Percentiles rank a stretch among this genome's conserved stretches.
Evolutionary conservation across 768 basidiomycete genomes (phyloP).

Genomic region (Termitomyces sp.): DNA sequence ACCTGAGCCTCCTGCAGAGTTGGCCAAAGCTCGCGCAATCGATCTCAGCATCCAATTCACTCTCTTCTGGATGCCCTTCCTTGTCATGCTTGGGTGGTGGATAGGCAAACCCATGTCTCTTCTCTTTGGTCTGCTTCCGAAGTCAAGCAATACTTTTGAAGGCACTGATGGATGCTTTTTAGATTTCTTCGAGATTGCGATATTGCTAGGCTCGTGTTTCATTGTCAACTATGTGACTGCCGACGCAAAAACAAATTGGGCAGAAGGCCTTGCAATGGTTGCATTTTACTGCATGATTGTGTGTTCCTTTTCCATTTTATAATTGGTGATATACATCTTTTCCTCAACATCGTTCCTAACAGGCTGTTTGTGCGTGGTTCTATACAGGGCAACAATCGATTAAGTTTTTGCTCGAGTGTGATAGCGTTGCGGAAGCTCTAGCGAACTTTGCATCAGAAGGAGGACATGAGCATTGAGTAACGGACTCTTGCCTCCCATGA

Average conservation of each 20-base stretch:
- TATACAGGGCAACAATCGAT: slow-evolving; percentile 57
- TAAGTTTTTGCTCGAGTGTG: slow-evolving; percentile 36
- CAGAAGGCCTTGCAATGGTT: slow-evolving; percentile 65
- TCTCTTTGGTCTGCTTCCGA: slow-evolving; percentile 54
- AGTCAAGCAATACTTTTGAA: neutral
- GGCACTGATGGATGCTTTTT: neutral
- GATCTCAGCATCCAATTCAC: slow-evolving; percentile 78
- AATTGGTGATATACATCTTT: neutral
- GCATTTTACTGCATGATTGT: slow-evolving; percentile 68
- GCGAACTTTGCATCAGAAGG: slow-evolving; percentile 7
- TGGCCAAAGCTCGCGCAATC: slow-evolving; percentile 68
- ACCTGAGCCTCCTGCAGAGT: slow-evolving; percentile 44
- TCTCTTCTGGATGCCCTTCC: slow-evolving; percentile 76
- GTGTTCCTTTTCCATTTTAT: slow-evolving; percentile 10
- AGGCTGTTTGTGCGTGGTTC: slow-evolving; percentile 69
- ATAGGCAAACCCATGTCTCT: slow-evolving; percentile 53
- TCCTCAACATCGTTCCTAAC: neutral
- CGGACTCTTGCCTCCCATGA: neutral
- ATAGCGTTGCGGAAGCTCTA: slow-evolving; percentile 34
- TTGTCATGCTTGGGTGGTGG: slow-evolving; percentile 71
- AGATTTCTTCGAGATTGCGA: slow-evolving; percentile 70
- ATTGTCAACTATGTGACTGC: slow-evolving; percentile 79
- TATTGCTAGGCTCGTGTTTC: slow-evolving; percentile 66
- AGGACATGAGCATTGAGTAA: neutral
- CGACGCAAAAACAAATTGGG: slow-evolving; percentile 79